phyloP scores from a whole-genome alignment of 1,139 yeast species.

The Taphrina pruni region DNA sequence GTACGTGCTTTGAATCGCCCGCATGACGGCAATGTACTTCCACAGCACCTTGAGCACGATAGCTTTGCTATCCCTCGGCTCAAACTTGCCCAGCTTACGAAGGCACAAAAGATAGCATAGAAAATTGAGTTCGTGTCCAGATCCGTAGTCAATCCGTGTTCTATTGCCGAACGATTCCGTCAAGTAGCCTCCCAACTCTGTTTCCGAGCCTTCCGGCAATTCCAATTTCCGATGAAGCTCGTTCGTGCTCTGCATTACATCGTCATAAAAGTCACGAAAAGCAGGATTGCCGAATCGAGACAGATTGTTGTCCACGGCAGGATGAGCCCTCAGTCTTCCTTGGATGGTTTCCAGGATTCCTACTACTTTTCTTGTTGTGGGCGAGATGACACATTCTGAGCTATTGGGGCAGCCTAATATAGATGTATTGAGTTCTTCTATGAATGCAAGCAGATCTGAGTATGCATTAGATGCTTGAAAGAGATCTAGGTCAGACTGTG shows the following conservation, averaged over 20 bases:
- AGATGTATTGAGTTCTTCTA: slow-evolving; percentile 65
- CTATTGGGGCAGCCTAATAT: slow-evolving; percentile 64
- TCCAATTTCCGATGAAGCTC: slow-evolving; percentile 20
- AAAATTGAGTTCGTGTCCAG: slow-evolving; percentile 94
- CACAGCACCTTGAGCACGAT: slow-evolving; percentile 65
- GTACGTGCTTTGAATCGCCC: slow-evolving; percentile 58
- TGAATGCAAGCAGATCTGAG: slow-evolving; percentile 60
- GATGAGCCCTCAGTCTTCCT: slow-evolving; percentile 60
- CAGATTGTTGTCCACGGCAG: slow-evolving; percentile 70
- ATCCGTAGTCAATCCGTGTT: slow-evolving; percentile 89
- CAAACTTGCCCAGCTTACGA: slow-evolving; percentile 45
- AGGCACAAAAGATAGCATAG: slow-evolving; percentile 64
- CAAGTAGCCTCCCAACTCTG: slow-evolving; percentile 56
- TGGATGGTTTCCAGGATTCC: slow-evolving; percentile 58
- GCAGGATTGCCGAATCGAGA: slow-evolving; percentile 93
- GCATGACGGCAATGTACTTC: slow-evolving; percentile 59
- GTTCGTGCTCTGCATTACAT: slow-evolving; percentile 51
- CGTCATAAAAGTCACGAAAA: slow-evolving; percentile 83
- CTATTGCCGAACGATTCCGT: slow-evolving; percentile 83
- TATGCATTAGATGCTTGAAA: slow-evolving; percentile 68
- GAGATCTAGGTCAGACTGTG: slow-evolving; percentile 64
- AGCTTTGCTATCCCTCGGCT: slow-evolving; percentile 43
- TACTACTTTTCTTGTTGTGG: slow-evolving; percentile 17
- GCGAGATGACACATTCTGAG: slow-evolving; percentile 38
- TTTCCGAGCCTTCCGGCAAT: slow-evolving; percentile 11